Evolutionary conservation across 2,329 filamentous ascomycete genomes (phyloP), one percentile per base, ranked within the genome.

Genomic region (Colletotrichum horii): DNA sequence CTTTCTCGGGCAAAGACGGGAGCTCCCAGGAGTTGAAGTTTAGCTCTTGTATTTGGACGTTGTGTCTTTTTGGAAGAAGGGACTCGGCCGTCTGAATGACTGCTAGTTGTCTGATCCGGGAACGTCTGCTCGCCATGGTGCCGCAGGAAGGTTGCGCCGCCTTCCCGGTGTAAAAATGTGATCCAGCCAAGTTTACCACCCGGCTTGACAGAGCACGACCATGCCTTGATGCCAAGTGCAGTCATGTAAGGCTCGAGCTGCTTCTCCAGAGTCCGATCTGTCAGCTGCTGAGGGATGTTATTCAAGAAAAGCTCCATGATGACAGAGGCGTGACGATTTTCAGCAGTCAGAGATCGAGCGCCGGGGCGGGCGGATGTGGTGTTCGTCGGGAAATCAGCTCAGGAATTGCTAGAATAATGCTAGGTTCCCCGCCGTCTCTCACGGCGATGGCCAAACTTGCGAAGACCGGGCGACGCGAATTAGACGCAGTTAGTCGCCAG

Each of bases 1-100:
- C 87, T 89, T 48, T 78, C 71, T 8, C 80, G 68, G 3, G 79
- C 83, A n/a, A 76, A 82, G 8, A 86, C 77, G 5, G 78, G 64
- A 0, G 74, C 74, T 9, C 77, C 80, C 28, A 85, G 76, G 8
- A 86, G 81, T 9, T 76, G 34, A 2, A 86, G 78, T 1, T 82
- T 80, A 3, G 84, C 77, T 48, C 1, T 78, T 82, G 4, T 80
- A 68, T 24, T 78, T 64, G 0, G 74, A 15, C 9, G 48, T 34
- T 22, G 52, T 70, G 22, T 58, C 38, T 24, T 36, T 12, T 14
- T 36, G 16, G 32, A 48, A 9, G 28, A 38, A 15, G n/a, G n/a
- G 15, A 48, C 12, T 14, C 24, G 15, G 34, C 4, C 9, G 66
- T 3, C 16, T 24, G 19, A 22, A 11, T 22, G n/a, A 28, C 38